Conservation (phyloP, 148 eudicot genomes). For the Chenopodium formosanum region DNA sequence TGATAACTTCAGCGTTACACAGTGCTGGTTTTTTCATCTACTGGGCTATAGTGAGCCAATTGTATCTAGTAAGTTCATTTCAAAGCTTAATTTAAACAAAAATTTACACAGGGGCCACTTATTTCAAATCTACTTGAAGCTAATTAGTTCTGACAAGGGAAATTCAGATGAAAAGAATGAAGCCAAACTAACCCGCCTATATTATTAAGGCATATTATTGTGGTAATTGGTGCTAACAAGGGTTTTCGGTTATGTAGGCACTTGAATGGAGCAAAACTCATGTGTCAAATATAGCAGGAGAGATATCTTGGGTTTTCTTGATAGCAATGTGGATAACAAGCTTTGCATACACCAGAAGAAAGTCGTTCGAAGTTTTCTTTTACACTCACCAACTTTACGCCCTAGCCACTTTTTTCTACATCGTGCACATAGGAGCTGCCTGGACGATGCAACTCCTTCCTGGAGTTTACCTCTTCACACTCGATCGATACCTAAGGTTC, state of each 20-base stretch:
- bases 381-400: slow-evolving; percentile 58
- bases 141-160: background rate
- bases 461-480: slow-evolving; percentile 51
- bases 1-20: slow-evolving; percentile 46
- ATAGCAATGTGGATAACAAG: slow-evolving; percentile 54
- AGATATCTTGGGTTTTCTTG: slow-evolving; percentile 35
- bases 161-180: background rate
- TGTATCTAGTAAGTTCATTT: slow-evolving; percentile 33
- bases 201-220: too few species aligned
- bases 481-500: slow-evolving; percentile 59
- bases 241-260: slow-evolving; percentile 28
- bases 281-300: slow-evolving; percentile 49
- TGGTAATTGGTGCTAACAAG: background rate
- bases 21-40: slow-evolving; percentile 51
- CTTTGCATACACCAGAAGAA: slow-evolving; percentile 45
- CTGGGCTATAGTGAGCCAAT: slow-evolving; percentile 39
- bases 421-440: slow-evolving; percentile 50
- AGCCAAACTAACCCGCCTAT: background rate
- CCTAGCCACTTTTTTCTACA: slow-evolving; percentile 49
- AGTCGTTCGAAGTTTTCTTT: slow-evolving; percentile 56
- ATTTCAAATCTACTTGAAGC: too few species aligned
- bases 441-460: slow-evolving; percentile 53
- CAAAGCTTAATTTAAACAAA: too few species aligned
- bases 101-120: too few species aligned
- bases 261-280: slow-evolving; percentile 38